These are phyloP conservation scores for Gynandropsis gynandra DNA, from an alignment of 345 rosid species.

Conservation along the genomic window DNA sequence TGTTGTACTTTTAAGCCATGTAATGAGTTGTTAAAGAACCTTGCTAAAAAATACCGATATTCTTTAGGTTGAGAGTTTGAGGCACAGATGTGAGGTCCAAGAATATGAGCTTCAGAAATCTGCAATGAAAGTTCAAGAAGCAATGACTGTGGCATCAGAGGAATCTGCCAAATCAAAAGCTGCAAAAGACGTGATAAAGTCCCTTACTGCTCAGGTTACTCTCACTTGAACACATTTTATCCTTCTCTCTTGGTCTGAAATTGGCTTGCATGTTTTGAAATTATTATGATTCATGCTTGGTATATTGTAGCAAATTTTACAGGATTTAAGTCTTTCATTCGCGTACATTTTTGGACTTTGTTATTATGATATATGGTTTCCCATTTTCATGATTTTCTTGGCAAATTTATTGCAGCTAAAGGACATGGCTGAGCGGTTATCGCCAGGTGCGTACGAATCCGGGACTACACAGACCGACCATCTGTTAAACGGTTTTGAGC, in stretches of 20 bases:
- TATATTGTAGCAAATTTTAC: not conserved
- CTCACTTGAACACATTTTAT: slow-evolving; percentile 1
- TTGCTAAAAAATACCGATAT: slow-evolving; percentile 14
- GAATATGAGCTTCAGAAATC: slow-evolving; percentile 80
- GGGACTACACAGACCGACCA: slow-evolving; percentile 40
- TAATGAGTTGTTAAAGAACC: not conserved
- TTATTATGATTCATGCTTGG: not conserved
- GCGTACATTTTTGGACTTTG: too few relatives aligned
- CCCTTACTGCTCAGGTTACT: slow-evolving; percentile 82
- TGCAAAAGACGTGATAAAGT: slow-evolving; percentile 93
- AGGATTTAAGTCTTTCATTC: slow-evolving; percentile 1
- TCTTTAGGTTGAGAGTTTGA: slow-evolving; percentile 66
- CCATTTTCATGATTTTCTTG: not conserved
- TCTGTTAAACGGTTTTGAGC: slow-evolving; percentile 56
- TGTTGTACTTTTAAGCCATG: not conserved
- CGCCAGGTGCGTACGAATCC: slow-evolving; percentile 56
- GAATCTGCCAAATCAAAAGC: slow-evolving; percentile 82
- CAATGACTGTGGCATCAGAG: slow-evolving; percentile 58
- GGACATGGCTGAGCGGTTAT: slow-evolving; percentile 79
- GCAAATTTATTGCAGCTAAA: slow-evolving; percentile 51
- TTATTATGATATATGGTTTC: slow-evolving; percentile 1
- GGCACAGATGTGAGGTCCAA: slow-evolving; percentile 72
- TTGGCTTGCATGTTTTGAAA: not conserved
- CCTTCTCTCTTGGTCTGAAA: too few relatives aligned
- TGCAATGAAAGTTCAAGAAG: slow-evolving; percentile 74